Percentiles rank a stretch among this genome's conserved stretches.
Evolutionary conservation across 2,329 filamentous ascomycete genomes (phyloP).

Genomic region (Epichloe baconii): DNA sequence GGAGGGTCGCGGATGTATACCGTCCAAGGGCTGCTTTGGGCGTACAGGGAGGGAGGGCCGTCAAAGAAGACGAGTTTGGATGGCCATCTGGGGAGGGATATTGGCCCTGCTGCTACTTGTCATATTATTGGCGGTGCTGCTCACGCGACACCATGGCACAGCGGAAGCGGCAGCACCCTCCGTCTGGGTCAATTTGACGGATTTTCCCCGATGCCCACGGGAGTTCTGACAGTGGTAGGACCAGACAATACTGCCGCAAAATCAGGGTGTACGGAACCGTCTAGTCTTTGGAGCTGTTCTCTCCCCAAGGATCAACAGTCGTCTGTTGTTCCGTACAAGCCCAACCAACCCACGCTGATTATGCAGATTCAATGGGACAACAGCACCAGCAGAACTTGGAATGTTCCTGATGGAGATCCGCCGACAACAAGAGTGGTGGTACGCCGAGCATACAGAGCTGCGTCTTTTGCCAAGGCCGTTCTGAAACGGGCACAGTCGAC

Average conservation of each 20-base stretch:
- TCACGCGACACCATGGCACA: conserved; percentile 23
- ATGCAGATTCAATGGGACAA: conserved; percentile 67
- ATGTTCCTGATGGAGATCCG: conserved; percentile 26
- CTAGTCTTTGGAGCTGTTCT: conserved; percentile 75
- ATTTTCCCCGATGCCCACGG: conserved; percentile 81
- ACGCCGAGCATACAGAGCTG: conserved; percentile 14
- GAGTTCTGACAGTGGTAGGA: conserved; percentile 64
- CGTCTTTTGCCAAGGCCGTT: conserved; percentile 12
- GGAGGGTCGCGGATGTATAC: conserved; percentile 54
- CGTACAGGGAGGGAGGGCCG: conserved; percentile 49
- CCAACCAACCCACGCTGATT: conserved; percentile 64
- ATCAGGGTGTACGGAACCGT: conserved; percentile 56
- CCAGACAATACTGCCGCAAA: conserved; percentile 52
- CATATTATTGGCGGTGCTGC: conserved; percentile 43
- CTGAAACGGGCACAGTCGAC: conserved; percentile 10
- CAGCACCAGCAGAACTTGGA: conserved; percentile 37
- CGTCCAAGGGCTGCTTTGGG: conserved; percentile 51
- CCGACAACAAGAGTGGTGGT: conserved; percentile 15
- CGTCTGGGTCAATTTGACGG: conserved; percentile 72
- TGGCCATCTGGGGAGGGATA: conserved; percentile 36
- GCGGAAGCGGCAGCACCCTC: conserved; percentile 20
- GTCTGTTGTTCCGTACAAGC: conserved; percentile 46
- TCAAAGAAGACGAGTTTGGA: conserved; percentile 46
- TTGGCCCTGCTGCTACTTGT: conserved; percentile 43
- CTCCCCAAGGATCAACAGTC: conserved; percentile 66